phyloP scores from a whole-genome alignment of 2,329 filamentous ascomycete species.

The Epichloe sibirici region DNA sequence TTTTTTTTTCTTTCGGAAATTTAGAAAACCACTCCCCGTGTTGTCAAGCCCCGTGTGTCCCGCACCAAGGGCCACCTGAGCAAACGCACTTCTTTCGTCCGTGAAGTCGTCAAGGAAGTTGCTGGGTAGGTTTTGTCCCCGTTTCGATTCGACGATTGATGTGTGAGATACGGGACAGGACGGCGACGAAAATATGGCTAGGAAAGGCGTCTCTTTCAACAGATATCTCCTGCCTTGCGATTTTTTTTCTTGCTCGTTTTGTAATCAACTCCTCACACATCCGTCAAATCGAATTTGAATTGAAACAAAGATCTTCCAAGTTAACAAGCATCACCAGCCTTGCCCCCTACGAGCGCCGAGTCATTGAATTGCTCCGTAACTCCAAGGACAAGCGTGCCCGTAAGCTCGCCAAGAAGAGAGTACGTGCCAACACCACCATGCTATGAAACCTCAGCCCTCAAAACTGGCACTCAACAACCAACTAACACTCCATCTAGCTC shows the following conservation, averaged over 20 bases:
- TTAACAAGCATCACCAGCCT: constrained; percentile 37
- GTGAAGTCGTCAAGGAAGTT: constrained; percentile 97
- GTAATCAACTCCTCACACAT: neutral
- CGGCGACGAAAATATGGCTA: no score
- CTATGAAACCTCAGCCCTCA: neutral
- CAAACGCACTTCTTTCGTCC: constrained; percentile 94
- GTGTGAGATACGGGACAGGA: no score
- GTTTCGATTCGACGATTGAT: neutral
- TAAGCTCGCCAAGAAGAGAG: constrained; percentile 98
- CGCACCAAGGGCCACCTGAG: constrained; percentile 90
- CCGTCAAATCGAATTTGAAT: neutral
- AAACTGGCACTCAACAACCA: constrained; percentile 15
- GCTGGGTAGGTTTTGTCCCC: constrained; percentile 55
- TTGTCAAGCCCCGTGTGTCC: constrained; percentile 66
- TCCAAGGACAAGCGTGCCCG: constrained; percentile 98
- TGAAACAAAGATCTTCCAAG: neutral
- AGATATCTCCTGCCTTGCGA: neutral
- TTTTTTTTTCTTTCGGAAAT: constrained; percentile 15
- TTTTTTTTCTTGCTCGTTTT: neutral
- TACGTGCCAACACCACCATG: constrained; percentile 35
- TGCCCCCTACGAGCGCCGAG: constrained; percentile 92
- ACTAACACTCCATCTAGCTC: constrained; percentile 45
- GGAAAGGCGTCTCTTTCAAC: no score
- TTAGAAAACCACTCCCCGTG: constrained; percentile 73
- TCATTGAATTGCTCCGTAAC: constrained; percentile 98